phyloP scores from a whole-genome alignment of 257 asterid species.

The Plantago major region DNA sequence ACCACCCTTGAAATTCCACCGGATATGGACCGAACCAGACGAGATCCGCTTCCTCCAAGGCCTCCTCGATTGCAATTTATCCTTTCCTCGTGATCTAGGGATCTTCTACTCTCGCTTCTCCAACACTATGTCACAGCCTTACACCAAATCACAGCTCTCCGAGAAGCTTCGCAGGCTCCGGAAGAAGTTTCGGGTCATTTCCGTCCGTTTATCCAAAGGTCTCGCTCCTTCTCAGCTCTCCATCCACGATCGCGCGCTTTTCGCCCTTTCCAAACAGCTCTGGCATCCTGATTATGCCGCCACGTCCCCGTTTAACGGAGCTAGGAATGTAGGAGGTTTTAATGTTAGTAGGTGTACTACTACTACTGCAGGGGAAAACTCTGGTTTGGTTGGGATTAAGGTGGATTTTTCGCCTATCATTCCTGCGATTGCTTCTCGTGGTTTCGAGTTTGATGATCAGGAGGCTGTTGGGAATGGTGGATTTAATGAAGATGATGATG shows the following conservation, averaged over 20 bases:
- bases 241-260: slow-evolving; percentile 61
- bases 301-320: slow-evolving; percentile 49
- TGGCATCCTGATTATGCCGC: slow-evolving; percentile 68
- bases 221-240: slow-evolving; percentile 46
- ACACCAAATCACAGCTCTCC: slow-evolving; percentile 74
- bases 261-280: slow-evolving; percentile 46
- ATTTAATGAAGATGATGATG: background rate
- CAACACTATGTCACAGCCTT: slow-evolving; percentile 70
- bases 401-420: slow-evolving; percentile 47
- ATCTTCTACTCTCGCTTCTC: slow-evolving; percentile 68
- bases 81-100: slow-evolving; percentile 67
- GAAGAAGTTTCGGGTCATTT: slow-evolving; percentile 65
- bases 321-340: slow-evolving; percentile 28
- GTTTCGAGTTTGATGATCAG: slow-evolving; percentile 17
- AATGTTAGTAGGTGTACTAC: slow-evolving; percentile 2
- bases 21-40: slow-evolving; percentile 90
- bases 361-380: slow-evolving; percentile 1
- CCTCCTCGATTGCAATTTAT: slow-evolving; percentile 47
- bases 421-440: slow-evolving; percentile 16
- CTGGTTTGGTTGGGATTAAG: slow-evolving; percentile 50
- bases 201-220: slow-evolving; percentile 50
- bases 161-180: slow-evolving; percentile 80
- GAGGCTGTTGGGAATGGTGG: slow-evolving; percentile 13
- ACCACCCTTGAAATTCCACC: slow-evolving; percentile 61
- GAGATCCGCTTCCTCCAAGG: slow-evolving; percentile 79